A percentile compares a stretch with the other conserved stretches of the same genome.
Conservation (phyloP, 192 early-diverging fungal species). For the Pilobolus umbonatus region DNA sequence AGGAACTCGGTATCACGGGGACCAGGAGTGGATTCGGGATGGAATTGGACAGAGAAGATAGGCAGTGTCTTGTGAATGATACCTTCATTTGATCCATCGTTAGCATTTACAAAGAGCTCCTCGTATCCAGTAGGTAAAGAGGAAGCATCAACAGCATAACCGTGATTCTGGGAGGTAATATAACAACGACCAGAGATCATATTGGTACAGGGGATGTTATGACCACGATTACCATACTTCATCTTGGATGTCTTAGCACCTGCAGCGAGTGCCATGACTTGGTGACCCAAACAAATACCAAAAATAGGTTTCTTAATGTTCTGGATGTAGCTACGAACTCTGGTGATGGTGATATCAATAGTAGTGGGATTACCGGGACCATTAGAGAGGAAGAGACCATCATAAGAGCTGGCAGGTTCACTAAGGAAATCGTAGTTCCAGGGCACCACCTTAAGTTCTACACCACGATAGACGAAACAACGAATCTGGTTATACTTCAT, state of each 20-base stretch:
- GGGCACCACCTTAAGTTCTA: conserved; percentile 91
- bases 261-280: conserved; percentile 89
- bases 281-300: conserved; percentile 98
- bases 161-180: conserved; percentile 99
- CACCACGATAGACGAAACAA: conserved; percentile 94
- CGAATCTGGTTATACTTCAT: conserved; percentile 99
- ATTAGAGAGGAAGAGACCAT: conserved; percentile 92
- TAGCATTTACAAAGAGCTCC: conserved; percentile 97
- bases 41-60: conserved; percentile 98
- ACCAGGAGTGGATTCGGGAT: conserved; percentile 95
- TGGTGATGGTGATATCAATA: conserved; percentile 71
- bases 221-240: conserved; percentile 98
- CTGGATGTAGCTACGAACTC: conserved; percentile 63
- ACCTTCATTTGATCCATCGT: conserved; percentile 98
- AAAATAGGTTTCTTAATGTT: conserved; percentile 86
- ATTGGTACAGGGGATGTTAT: conserved; percentile 99
- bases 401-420: conserved; percentile 59
- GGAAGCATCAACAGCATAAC: conserved; percentile 86
- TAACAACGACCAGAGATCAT: conserved; percentile 94
- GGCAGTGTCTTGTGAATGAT: conserved; percentile 90
- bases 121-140: conserved; percentile 71
- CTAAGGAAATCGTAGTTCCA: conserved; percentile 93
- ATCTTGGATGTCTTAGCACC: conserved; percentile 94
- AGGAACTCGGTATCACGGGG: conserved; percentile 96
- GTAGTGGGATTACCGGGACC: conserved; percentile 96